phyloP scores from a whole-genome alignment of 371 early-diverging fungal genomes.

The Chytridiales sp. region DNA sequence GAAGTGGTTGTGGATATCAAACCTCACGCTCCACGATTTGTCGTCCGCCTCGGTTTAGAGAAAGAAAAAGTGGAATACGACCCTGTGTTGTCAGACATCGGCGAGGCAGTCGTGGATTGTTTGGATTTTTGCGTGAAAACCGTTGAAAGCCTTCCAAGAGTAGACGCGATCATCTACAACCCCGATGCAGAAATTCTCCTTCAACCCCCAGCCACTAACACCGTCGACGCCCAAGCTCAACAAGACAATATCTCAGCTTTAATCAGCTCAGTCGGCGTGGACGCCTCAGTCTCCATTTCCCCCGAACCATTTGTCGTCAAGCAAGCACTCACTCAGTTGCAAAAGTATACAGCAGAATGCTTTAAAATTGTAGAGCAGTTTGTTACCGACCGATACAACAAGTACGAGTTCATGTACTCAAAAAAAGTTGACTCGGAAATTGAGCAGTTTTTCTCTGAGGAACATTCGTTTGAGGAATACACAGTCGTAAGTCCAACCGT shows the following conservation, averaged over 20 bases:
- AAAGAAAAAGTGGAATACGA: conserved; percentile 46
- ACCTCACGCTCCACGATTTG: conserved; percentile 46
- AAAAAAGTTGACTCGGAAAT: conserved; percentile 32
- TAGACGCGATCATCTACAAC: conserved; percentile 40
- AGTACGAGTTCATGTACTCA: conserved; percentile 36
- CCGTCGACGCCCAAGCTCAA: background rate
- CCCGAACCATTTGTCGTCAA: conserved; percentile 37
- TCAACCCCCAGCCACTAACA: conserved; percentile 1
- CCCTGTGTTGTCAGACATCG: conserved; percentile 50
- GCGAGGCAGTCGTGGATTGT: conserved; percentile 48
- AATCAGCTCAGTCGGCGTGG: conserved; percentile 15
- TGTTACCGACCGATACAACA: conserved; percentile 36
- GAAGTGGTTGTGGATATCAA: conserved; percentile 17
- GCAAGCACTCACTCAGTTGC: conserved; percentile 24
- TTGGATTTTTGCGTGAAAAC: conserved; percentile 44
- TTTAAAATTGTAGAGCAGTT: conserved; percentile 44
- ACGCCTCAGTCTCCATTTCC: conserved; percentile 26
- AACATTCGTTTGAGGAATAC: conserved; percentile 53
- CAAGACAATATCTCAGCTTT: conserved; percentile 20
- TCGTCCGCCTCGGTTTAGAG: conserved; percentile 46
- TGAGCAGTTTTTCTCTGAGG: conserved; percentile 38
- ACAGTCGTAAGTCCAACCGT: conserved; percentile 29
- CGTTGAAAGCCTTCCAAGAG: conserved; percentile 43
- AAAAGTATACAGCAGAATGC: conserved; percentile 35
- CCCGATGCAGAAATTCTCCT: conserved; percentile 22